Percentiles rank a stretch among this genome's conserved stretches.
Conservation (phyloP, 148 eudicot genomes). For the Euryodendron excelsum region DNA sequence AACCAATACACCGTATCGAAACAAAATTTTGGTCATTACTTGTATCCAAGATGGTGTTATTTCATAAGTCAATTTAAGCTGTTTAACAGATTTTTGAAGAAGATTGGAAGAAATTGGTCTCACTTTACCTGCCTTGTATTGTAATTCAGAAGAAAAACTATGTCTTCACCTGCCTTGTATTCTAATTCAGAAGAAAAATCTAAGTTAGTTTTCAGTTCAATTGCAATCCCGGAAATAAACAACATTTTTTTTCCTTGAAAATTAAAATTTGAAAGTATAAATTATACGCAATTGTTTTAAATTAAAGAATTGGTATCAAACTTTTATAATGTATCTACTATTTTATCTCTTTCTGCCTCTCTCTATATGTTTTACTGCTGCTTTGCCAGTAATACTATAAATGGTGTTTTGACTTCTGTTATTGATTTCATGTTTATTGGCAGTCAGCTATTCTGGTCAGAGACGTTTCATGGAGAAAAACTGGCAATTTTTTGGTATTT, state of each 20-base stretch:
- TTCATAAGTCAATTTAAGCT: background rate
- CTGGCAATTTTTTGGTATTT: background rate
- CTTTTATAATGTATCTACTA: background rate
- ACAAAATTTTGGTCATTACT: background rate
- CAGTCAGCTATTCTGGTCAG: background rate
- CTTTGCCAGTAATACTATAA: too few relatives aligned
- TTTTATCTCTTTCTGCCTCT: too few relatives aligned
- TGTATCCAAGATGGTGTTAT: background rate
- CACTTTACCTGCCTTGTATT: too few relatives aligned
- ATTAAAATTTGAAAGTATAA: background rate
- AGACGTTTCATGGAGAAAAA: background rate
- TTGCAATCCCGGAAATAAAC: background rate
- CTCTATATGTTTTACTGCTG: too few relatives aligned
- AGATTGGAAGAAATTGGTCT: background rate
- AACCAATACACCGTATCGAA: too few relatives aligned
- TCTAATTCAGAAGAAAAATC: background rate
- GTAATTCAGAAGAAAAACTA: background rate
- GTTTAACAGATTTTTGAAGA: background rate
- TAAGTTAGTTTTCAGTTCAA: background rate
- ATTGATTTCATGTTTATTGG: background rate
- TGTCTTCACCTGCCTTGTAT: too few relatives aligned
- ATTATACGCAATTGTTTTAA: background rate
- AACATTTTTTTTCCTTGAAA: background rate
- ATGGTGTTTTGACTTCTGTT: background rate
- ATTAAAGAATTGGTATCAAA: background rate